phyloP scores from a whole-genome alignment of 129 eudicot species.

The Artemisia annua region DNA sequence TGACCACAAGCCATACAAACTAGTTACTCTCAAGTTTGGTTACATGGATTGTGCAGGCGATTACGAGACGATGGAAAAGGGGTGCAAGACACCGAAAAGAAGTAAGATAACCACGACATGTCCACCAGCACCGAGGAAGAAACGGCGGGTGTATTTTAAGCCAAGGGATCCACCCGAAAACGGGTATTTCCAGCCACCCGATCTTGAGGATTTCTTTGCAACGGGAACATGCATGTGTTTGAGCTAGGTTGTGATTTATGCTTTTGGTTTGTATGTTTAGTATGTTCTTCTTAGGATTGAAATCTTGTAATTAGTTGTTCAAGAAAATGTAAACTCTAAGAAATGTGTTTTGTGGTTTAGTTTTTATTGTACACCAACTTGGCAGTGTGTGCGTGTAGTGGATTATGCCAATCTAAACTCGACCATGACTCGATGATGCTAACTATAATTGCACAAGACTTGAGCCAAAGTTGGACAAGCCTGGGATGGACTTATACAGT shows the following conservation, averaged over 20 bases:
- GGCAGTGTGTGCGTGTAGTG: too few species aligned
- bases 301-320: constrained; percentile 12
- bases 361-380: too few species aligned
- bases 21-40: background rate
- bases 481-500: too few species aligned
- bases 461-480: too few species aligned
- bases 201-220: constrained; percentile 48
- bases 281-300: too few species aligned
- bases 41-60: constrained; percentile 28
- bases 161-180: constrained; percentile 47
- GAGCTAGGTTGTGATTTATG: background rate
- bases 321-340: background rate
- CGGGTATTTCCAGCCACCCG: constrained; percentile 60
- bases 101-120: constrained; percentile 36
- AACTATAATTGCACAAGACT: too few species aligned
- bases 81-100: constrained; percentile 47
- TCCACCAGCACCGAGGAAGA: constrained; percentile 64
- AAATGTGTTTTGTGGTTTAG: background rate
- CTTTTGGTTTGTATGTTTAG: too few species aligned
- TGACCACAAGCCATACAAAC: too few species aligned
- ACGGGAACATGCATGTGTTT: constrained; percentile 18
- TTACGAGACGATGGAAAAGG: constrained; percentile 25
- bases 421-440: too few species aligned
- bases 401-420: too few species aligned
- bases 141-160: constrained; percentile 14